A percentile compares a stretch with the other conserved stretches of the same genome.
These are phyloP conservation scores for Solanum megistacrolobum DNA, from an alignment of 257 asterid genomes.

Conservation along the genomic window DNA sequence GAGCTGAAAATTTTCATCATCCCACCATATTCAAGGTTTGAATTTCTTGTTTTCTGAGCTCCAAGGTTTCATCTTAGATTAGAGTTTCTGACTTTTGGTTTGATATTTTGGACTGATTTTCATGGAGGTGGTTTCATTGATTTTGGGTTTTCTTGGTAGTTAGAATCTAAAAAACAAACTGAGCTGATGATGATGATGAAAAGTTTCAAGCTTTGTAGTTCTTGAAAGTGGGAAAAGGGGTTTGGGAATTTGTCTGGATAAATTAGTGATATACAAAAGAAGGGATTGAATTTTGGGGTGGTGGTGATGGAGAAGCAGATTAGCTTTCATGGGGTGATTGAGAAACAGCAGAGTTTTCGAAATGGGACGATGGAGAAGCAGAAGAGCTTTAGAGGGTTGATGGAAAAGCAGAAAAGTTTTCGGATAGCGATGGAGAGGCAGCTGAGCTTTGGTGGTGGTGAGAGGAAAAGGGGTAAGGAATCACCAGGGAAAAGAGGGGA, in stretches of 20 bases:
- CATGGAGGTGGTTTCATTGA: not conserved
- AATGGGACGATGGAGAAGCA: constrained; percentile 65
- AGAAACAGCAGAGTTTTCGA: constrained; percentile 66
- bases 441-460: constrained; percentile 70
- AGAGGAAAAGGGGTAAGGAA: constrained; percentile 63
- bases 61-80: not conserved
- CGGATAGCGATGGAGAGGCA: constrained; percentile 92
- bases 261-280: not conserved
- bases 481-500: constrained; percentile 97
- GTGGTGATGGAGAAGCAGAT: constrained; percentile 50
- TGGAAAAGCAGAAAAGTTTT: constrained; percentile 96
- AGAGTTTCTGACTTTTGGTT: not conserved
- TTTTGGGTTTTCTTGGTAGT: not conserved
- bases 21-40: constrained; percentile 7
- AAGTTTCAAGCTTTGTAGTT: constrained; percentile 8
- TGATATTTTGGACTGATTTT: not conserved
- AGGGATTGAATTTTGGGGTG: constrained; percentile 3
- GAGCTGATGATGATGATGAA: constrained; percentile 15
- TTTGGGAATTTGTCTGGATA: not conserved
- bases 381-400: constrained; percentile 74
- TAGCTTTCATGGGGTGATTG: constrained; percentile 44
- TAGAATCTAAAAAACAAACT: not conserved
- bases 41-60: not conserved
- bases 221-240: not conserved
- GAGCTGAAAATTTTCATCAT: constrained; percentile 2